phyloP scores from a whole-genome alignment of 176 grass and related monocot species.

The Aegilops sharonensis region DNA sequence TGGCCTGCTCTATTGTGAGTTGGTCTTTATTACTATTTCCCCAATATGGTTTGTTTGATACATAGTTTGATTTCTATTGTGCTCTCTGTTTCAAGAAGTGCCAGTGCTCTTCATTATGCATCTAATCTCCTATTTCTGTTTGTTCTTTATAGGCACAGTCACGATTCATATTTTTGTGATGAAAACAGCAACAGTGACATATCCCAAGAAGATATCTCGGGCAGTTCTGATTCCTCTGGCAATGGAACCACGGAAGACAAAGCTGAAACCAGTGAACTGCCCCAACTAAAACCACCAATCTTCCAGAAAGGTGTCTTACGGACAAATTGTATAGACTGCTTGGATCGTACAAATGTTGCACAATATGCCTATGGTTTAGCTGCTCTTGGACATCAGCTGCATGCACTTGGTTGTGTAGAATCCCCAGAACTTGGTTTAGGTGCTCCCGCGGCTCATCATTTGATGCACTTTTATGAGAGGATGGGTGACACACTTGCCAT shows the following conservation, averaged over 20 bases:
- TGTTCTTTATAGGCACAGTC: constrained; percentile 32
- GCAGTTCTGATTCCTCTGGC: constrained; percentile 56
- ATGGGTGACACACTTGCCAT: constrained; percentile 94
- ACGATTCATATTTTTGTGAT: constrained; percentile 45
- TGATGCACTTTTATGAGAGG: constrained; percentile 81
- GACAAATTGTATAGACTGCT: constrained; percentile 94
- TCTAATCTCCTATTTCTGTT: constrained; percentile 4
- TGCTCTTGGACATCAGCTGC: constrained; percentile 83
- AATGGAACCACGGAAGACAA: constrained; percentile 54
- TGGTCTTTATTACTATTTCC: background rate
- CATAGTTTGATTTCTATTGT: background rate
- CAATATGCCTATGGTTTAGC: constrained; percentile 92
- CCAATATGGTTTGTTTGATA: background rate
- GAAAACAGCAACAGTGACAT: constrained; percentile 54
- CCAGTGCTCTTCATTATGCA: constrained; percentile 19
- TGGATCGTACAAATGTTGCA: constrained; percentile 97
- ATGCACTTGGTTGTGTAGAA: constrained; percentile 51
- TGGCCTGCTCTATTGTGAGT: constrained; percentile 63
- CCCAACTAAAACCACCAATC: constrained; percentile 42
- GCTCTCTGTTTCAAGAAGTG: background rate
- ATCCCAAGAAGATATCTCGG: constrained; percentile 69
- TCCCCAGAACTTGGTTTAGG: constrained; percentile 71
- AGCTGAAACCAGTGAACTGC: constrained; percentile 37
- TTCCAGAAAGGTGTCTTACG: constrained; percentile 84
- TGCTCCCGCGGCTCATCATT: constrained; percentile 64